phyloP scores from a whole-genome alignment of 1,284 basidiomycete species.

The Ganoderma lingzhi region DNA sequence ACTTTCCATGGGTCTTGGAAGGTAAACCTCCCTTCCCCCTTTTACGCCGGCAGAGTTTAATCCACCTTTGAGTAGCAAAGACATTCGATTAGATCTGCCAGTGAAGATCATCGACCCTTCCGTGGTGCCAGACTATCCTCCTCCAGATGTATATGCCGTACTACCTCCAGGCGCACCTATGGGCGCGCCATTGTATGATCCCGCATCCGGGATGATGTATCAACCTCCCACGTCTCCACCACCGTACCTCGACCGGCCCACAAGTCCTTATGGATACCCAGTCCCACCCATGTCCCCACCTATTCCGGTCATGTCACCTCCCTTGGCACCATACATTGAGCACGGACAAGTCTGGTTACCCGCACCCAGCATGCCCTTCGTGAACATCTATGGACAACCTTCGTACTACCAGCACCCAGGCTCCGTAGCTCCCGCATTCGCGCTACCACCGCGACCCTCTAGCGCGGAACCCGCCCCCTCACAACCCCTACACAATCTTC shows the following conservation, averaged over 20 bases:
- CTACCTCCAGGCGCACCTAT: conserved; percentile 21
- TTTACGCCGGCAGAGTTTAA: neutral
- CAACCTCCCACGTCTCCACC: conserved; percentile 37
- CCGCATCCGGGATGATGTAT: conserved; percentile 28
- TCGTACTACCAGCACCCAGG: conserved; percentile 42
- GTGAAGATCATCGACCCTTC: conserved; percentile 69
- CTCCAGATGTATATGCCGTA: conserved; percentile 27
- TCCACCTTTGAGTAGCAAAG: conserved; percentile 57
- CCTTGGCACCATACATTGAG: conserved; percentile 49
- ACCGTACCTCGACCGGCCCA: conserved; percentile 34
- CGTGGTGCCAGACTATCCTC: conserved; percentile 54
- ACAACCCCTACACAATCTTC: conserved; percentile 35
- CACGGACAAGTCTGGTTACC: conserved; percentile 60
- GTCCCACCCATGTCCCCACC: conserved; percentile 43
- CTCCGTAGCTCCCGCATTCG: conserved; percentile 32
- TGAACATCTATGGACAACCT: conserved; percentile 30
- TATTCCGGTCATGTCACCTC: conserved; percentile 45
- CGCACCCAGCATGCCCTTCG: conserved; percentile 40
- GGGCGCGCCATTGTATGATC: conserved; percentile 30
- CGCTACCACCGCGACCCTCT: conserved; percentile 45
- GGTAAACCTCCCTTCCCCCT: conserved; percentile 45
- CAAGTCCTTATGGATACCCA: conserved; percentile 45
- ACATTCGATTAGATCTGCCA: conserved; percentile 69
- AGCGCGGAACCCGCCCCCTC: conserved; percentile 47
- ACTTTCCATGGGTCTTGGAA: conserved; percentile 69